Conservation (phyloP, 1,284 basidiomycete genomes). For the Austroboletus novae-zelandiae region DNA sequence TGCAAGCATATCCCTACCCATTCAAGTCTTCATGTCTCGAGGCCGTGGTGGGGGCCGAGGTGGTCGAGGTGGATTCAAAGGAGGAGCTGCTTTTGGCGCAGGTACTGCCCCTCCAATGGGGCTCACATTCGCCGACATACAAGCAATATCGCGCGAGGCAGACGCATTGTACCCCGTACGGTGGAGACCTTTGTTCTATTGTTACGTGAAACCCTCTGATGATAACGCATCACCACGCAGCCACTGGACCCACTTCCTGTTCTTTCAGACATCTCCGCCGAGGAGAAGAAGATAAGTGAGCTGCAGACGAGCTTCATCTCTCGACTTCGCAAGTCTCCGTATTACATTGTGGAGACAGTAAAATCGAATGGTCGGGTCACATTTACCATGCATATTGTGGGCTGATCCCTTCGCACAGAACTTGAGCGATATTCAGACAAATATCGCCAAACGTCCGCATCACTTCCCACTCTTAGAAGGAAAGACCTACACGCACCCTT, state of each 20-base stretch:
- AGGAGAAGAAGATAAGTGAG: conserved; percentile 62
- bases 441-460: conserved; percentile 59
- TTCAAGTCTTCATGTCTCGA: conserved; percentile 49
- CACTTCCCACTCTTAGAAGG: conserved; percentile 63
- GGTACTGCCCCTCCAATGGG: conserved; percentile 68
- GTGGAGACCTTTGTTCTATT: conserved; percentile 18
- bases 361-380: conserved; percentile 56
- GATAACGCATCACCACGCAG: conserved; percentile 35
- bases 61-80: conserved; percentile 56
- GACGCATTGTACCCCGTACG: conserved; percentile 77
- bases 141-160: conserved; percentile 68
- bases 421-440: conserved; percentile 78
- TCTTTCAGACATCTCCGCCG: conserved; percentile 57
- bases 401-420: conserved; percentile 40
- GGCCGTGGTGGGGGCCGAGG: conserved; percentile 49
- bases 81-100: conserved; percentile 46
- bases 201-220: conserved; percentile 16
- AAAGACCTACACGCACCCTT: conserved; percentile 70
- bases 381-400: background rate
- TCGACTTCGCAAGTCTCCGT: conserved; percentile 63
- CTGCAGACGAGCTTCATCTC: conserved; percentile 64
- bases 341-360: conserved; percentile 68
- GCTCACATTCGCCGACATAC: conserved; percentile 73
- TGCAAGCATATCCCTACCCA: conserved; percentile 1
- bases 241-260: conserved; percentile 59